These are phyloP conservation scores for Kuraishia borneana DNA, from an alignment of 805 yeast genomes.

Conservation along the genomic window DNA sequence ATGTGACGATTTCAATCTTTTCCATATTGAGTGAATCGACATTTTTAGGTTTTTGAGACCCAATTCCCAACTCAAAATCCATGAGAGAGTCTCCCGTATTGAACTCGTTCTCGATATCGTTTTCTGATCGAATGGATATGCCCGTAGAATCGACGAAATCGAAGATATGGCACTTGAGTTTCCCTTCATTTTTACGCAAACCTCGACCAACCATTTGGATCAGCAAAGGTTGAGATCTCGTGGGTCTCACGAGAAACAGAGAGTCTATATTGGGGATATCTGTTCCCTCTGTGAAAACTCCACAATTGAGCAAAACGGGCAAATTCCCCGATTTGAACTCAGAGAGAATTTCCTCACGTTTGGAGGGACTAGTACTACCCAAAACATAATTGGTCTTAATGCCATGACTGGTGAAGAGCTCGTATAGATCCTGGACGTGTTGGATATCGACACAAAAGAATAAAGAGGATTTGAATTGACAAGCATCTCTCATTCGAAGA, in stretches of 20 bases:
- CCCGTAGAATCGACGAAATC: conserved; percentile 61
- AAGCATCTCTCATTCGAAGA: conserved; percentile 28
- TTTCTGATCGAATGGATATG: neutral
- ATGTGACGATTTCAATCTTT: neutral
- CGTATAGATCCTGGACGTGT: conserved; percentile 49
- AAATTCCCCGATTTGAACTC: conserved; percentile 54
- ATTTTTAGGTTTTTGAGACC: neutral
- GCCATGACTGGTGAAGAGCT: conserved; percentile 43
- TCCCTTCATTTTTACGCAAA: conserved; percentile 48
- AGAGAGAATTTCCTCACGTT: conserved; percentile 38
- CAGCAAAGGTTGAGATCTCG: conserved; percentile 58
- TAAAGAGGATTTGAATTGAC: conserved; percentile 47
- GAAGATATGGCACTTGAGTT: conserved; percentile 58
- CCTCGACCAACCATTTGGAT: conserved; percentile 93
- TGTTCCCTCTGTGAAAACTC: conserved; percentile 89
- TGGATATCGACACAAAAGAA: conserved; percentile 68
- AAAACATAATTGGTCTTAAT: conserved; percentile 64
- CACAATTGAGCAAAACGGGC: conserved; percentile 76
- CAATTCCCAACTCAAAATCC: neutral
- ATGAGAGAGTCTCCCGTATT: neutral
- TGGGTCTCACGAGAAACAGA: conserved; percentile 68
- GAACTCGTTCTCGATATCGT: neutral
- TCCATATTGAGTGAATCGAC: neutral
- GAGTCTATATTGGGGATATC: conserved; percentile 87
- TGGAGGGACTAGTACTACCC: conserved; percentile 44